Evolutionary conservation across 192 early-diverging fungal species (phyloP), one percentile per base, ranked within the genome.

Genomic region (Gaertneriomyces sp.): DNA sequence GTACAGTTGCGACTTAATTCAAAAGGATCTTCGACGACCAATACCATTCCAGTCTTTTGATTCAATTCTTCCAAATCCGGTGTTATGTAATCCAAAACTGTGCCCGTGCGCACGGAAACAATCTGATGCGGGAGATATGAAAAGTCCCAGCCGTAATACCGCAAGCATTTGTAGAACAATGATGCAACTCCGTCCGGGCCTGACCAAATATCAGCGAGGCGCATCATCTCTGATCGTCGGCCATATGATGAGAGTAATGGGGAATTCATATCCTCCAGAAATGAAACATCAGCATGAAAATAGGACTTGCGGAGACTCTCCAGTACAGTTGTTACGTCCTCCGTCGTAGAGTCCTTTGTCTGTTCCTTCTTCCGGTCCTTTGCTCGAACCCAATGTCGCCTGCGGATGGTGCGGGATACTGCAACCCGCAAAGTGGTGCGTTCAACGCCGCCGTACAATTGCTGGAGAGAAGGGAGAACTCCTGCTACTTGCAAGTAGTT

Each of bases 1-100:
- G 77, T 62, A 40, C 60, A 60, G 64, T 78, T 78, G 16, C 73
- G 65, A 70, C 72, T 70, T 45, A 78, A 42, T 62, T 72, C 70
- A 65, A 78, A 78, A 39, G 77, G 77, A 45, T 78, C 77, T 55
- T 78, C 77, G 17, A 78, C 73, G 49, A 78, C 70, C 14, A 78
- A 53, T 20, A 41, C 38, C 57, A 60, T 60, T n/a, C 64, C 71
- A 46, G 16, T 12, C 19, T 38, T 53, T 33, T 11, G 17, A 44
- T 20, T 56, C 59, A 61, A 64, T 12, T 52, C 17, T n/a, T 9
- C 11, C 53, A 60, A 20, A 43, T 45, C 25, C 25, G 45, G 56
- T 10, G 33, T 45, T 52, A 42, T 16, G 45, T 42, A n/a, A 11
- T 2, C 43, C 41, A 79, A 50, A 16, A 73, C 58, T 9, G 50